phyloP scores from a whole-genome alignment of 371 early-diverging fungal genomes.

The Edhazardia aedis region DNA sequence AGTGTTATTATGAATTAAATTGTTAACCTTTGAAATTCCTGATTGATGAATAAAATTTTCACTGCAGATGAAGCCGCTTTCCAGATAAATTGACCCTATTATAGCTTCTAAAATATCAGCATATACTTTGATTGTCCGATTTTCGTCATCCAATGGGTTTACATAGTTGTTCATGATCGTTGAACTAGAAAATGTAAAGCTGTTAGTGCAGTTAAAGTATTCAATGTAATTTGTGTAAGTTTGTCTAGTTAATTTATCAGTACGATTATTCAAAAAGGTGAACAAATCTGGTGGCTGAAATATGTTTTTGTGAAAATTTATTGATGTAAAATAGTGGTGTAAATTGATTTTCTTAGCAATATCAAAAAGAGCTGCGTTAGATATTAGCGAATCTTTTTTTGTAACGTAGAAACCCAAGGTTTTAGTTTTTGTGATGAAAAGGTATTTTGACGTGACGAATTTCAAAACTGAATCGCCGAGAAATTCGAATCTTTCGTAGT shows the following conservation, averaged over 20 bases:
- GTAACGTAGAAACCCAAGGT: constrained; percentile 5
- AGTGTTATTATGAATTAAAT: too few species aligned
- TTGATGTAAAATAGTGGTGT: constrained; percentile 6
- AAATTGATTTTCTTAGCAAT: constrained; percentile 5
- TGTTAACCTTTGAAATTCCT: too few species aligned
- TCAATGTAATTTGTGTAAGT: too few species aligned
- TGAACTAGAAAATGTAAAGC: too few species aligned
- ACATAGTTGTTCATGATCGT: too few species aligned
- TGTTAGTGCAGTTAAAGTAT: too few species aligned
- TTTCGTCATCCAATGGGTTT: background rate
- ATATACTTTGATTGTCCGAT: constrained; percentile 19
- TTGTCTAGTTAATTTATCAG: too few species aligned
- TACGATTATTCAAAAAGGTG: background rate
- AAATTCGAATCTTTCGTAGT: constrained; percentile 34
- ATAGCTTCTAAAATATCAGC: constrained; percentile 36
- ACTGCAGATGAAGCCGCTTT: too few species aligned
- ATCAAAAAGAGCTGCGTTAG: constrained; percentile 13
- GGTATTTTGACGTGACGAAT: constrained; percentile 15
- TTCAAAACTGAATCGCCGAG: constrained; percentile 34
- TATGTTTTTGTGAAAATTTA: constrained; percentile 1
- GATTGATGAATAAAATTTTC: too few species aligned
- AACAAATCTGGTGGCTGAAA: constrained; percentile 17
- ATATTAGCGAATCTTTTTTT: constrained; percentile 15
- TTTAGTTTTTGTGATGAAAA: constrained; percentile 2
- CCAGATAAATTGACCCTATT: constrained; percentile 19